Evolutionary conservation across 1,284 basidiomycete genomes (phyloP), one percentile per base, ranked within the genome.

Genomic region (Trametes pubescens): DNA sequence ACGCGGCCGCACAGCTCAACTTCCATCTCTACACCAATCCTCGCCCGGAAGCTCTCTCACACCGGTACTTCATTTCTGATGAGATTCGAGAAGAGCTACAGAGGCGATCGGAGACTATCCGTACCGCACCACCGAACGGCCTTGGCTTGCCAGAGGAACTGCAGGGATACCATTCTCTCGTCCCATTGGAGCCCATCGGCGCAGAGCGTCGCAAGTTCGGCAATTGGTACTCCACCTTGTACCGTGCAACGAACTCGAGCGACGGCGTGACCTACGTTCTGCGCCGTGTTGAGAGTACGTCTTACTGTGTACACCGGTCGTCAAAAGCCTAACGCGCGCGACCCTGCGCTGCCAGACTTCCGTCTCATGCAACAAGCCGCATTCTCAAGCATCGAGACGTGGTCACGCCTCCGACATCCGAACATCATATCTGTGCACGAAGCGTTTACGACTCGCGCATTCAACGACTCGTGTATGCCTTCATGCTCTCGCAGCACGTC

Each of bases 361-460:
- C 90, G 95, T 32, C 79, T 99, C 44, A 86, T 84, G 70, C 88
- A 92, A 69, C 93, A 96, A 73, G 81, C 84, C 10, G 96, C 96
- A 1, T 97, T 99, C 72, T 81, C 81, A 8, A 79, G 88, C 4
- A 91, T 99, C 34, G 96, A 99, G 71, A 82, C 89, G 21, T 99
- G 98, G 98, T 87, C 90, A 2, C 84, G 87, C 57, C 84, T 99
- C 64, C 85, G 84, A 21, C 96, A 99, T 80, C 96, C 98, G 0
- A 90, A 88, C 71, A 92, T 99, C 67, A 88, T 98, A 29, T 81
- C 87, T 21, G 82, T 99, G 9, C 86, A 88, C 51, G 98, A 99
- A 77, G 98, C 97, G 0, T 99, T 99, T 79, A 99, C 98, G 0
- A 98, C 96, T 0, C 86, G 92, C 47, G 89, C 94, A 0, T 99